Evolutionary conservation across 73 alveolate species (phyloP), one percentile per base, ranked within the genome.

Genomic region (Blepharisma stoltei): DNA sequence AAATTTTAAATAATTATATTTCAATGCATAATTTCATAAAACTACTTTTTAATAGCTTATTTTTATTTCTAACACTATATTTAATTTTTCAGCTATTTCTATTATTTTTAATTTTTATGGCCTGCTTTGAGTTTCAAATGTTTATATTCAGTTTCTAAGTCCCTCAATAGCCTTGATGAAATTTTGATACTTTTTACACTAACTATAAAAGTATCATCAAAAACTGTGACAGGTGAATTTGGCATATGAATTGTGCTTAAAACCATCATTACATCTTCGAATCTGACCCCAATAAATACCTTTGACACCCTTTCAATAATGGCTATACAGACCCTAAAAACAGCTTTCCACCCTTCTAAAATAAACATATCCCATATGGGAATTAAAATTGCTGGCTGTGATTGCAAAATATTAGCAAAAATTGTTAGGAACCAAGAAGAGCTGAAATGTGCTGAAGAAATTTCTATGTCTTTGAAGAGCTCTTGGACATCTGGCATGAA

Each of bases 381-480:
- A 38, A 69, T 20, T 11, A 69, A 9, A 7, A 69, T 18, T 14
- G 0, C 79, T 8, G n/a, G 43, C 1, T 44, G 18, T 11, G 60
- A 18, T 71, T 82, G 87, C 48, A 89, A 82, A 65, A 92, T 80
- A 73, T 82, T 83, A 8, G 95, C 71, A 70, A 93, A 93, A 25
- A 93, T 70, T 45, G 98, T 93, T 21, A 93, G 88, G 81, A 93
- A 90, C 97, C 98, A 93, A 46, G 96, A 86, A 37, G 97, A 90
- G 67, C 92, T 76, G 82, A 69, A 93, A 60, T 83, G 23, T 73
- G 89, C 87, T 45, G 88, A 60, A 54, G 76, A 68, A 27, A 81
- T 84, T 21, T 49, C 79, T 54, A 76, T 87, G 77, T 85, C 93
- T 85, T 84, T 54, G 52, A 93, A 88, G 73, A 87, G 95, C 43